These are phyloP conservation scores for Biscogniauxia sp. DNA, from an alignment of 2,329 filamentous ascomycete genomes.

Conservation along the genomic window DNA sequence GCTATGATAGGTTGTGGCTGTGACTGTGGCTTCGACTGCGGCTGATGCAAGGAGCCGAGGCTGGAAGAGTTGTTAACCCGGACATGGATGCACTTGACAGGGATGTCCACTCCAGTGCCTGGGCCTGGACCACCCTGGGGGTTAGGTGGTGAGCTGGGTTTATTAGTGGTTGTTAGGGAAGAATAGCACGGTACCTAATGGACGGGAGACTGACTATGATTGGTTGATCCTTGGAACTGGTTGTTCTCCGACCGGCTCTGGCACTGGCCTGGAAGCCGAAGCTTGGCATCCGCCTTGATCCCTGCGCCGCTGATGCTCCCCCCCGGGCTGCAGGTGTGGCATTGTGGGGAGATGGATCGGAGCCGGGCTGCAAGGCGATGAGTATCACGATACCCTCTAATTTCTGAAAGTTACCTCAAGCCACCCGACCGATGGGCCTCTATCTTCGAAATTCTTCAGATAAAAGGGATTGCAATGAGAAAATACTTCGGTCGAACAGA, in stretches of 20 bases:
- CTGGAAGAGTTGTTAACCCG: too few species aligned
- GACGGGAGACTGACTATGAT: not conserved
- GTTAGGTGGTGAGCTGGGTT: too few species aligned
- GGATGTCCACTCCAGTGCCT: too few species aligned
- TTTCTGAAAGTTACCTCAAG: not conserved
- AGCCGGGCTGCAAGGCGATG: not conserved
- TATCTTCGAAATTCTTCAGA: too few species aligned
- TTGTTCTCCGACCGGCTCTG: not conserved
- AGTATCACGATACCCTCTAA: not conserved
- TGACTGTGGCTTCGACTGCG: not conserved
- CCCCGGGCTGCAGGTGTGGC: too few species aligned
- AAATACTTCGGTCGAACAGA: too few species aligned
- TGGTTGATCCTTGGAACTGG: not conserved
- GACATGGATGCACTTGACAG: too few species aligned
- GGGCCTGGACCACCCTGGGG: too few species aligned
- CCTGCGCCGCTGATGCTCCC: not conserved
- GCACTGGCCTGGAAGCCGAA: not conserved
- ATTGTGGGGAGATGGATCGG: not conserved
- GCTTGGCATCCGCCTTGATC: not conserved
- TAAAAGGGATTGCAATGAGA: too few species aligned
- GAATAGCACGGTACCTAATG: too few species aligned
- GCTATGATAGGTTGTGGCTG: constrained; percentile 1
- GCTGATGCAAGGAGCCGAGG: not conserved
- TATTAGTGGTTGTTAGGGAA: too few species aligned
- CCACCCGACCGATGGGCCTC: too few species aligned